phyloP scores from a whole-genome alignment of 1,139 yeast genomes.

The Diutina rugosa region DNA sequence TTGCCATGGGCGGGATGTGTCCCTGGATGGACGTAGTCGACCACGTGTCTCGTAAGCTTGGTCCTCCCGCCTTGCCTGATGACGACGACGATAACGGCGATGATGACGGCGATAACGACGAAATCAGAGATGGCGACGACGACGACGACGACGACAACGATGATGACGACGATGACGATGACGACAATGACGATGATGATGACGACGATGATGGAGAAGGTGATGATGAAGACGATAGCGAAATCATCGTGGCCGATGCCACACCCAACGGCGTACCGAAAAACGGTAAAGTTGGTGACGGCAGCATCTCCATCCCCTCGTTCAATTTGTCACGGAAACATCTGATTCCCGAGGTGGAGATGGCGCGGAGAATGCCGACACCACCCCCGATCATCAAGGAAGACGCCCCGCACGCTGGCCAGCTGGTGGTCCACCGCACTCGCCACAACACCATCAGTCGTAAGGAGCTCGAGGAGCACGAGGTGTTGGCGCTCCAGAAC shows the following conservation, averaged over 20 bases:
- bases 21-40: conserved; percentile 20
- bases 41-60: conserved; percentile 14
- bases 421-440: conserved; percentile 1
- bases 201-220: background rate
- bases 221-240: background rate
- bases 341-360: background rate
- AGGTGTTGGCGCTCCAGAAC: background rate
- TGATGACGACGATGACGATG: background rate
- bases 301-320: background rate
- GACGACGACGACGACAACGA: conserved; percentile 1
- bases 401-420: background rate
- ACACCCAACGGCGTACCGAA: background rate
- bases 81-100: conserved; percentile 12
- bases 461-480: conserved; percentile 1
- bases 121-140: background rate
- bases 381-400: background rate
- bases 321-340: background rate
- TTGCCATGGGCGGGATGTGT: conserved; percentile 22
- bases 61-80: conserved; percentile 12
- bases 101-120: conserved; percentile 4
- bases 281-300: background rate
- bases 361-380: background rate
- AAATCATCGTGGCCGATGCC: background rate
- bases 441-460: background rate
- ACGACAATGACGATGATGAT: background rate